phyloP scores from a whole-genome alignment of 495 filamentous ascomycete genomes.

The Cercophora scortea region DNA sequence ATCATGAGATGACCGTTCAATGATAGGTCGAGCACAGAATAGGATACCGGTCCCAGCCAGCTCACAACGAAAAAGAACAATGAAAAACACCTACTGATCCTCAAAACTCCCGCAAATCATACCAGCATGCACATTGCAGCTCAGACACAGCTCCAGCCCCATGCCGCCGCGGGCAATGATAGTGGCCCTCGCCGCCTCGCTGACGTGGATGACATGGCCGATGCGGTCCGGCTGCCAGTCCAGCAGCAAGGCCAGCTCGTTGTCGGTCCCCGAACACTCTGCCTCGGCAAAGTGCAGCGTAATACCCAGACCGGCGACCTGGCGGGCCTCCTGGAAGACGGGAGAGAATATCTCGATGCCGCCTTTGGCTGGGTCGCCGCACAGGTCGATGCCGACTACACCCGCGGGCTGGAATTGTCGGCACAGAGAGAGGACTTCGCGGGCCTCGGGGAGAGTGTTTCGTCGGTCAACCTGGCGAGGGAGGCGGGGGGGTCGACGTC shows the following conservation, averaged over 20 bases:
- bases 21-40: too few species aligned
- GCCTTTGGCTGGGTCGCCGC: conserved; percentile 63
- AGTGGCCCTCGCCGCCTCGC: conserved; percentile 44
- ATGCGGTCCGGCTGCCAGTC: conserved; percentile 60
- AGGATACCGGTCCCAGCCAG: background rate
- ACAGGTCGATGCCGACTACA: conserved; percentile 74
- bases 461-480: conserved; percentile 57
- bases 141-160: conserved; percentile 70
- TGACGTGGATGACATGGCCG: conserved; percentile 73
- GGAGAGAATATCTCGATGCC: conserved; percentile 48
- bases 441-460: conserved; percentile 47
- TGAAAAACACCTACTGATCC: conserved; percentile 42
- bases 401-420: conserved; percentile 43
- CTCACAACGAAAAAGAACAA: conserved; percentile 4
- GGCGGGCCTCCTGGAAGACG: conserved; percentile 49
- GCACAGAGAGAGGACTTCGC: conserved; percentile 56
- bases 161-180: conserved; percentile 44
- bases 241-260: conserved; percentile 57
- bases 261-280: conserved; percentile 36
- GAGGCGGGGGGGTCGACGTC: too few species aligned
- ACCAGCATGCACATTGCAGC: conserved; percentile 72
- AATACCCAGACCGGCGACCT: conserved; percentile 42
- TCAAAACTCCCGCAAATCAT: conserved; percentile 63
- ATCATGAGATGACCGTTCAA: background rate
- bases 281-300: conserved; percentile 79